phyloP scores from a whole-genome alignment of 2,329 filamentous ascomycete species.

The Sclerotiophoma versabilis region DNA sequence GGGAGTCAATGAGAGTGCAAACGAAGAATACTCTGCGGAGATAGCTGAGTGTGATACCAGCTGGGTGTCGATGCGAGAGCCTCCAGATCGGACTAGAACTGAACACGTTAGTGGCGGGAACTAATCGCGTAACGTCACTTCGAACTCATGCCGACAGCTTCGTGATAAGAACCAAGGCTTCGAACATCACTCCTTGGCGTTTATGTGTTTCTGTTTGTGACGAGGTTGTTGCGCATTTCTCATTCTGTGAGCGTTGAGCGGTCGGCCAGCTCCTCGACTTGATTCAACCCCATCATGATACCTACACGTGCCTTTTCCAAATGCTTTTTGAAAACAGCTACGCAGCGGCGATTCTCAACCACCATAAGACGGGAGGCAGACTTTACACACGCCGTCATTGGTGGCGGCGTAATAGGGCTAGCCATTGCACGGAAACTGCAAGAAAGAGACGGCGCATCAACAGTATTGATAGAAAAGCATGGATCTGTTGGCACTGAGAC shows the following conservation, averaged over 20 bases:
- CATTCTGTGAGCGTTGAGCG: not conserved
- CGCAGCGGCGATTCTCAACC: slow-evolving; percentile 33
- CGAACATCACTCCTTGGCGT: too few species aligned
- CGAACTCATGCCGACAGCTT: not conserved
- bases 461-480: slow-evolving; percentile 84
- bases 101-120: slow-evolving; percentile 12
- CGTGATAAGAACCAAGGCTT: slow-evolving; percentile 5
- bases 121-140: slow-evolving; percentile 17
- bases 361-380: slow-evolving; percentile 55
- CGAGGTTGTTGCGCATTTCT: not conserved
- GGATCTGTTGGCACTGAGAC: slow-evolving; percentile 80
- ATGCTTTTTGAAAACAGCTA: not conserved
- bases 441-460: slow-evolving; percentile 64
- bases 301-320: slow-evolving; percentile 13
- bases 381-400: slow-evolving; percentile 72
- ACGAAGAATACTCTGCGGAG: too few species aligned
- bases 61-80: not conserved
- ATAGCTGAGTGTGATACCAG: too few species aligned
- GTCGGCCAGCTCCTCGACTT: not conserved
- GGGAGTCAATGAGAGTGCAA: too few species aligned
- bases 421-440: slow-evolving; percentile 79
- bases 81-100: not conserved
- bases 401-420: slow-evolving; percentile 78
- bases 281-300: slow-evolving; percentile 18
- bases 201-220: not conserved